Percentiles rank a stretch among this genome's conserved stretches.
These are phyloP conservation scores for Oxyria digyna DNA, from an alignment of 148 eudicot genomes.

Conservation along the genomic window DNA sequence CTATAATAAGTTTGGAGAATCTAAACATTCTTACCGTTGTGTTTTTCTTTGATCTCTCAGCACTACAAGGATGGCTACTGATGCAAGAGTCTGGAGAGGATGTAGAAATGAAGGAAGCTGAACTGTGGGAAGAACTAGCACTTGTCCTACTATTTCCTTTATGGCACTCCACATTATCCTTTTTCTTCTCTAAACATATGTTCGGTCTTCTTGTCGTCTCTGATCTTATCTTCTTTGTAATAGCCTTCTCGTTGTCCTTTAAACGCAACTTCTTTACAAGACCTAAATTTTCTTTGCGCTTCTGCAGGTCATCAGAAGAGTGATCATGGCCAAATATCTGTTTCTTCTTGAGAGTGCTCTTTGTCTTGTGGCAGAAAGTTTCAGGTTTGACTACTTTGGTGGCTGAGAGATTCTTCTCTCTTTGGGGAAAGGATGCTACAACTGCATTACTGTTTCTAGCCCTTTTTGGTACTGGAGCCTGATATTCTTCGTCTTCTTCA, in stretches of 20 bases:
- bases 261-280: background rate
- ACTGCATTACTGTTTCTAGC: background rate
- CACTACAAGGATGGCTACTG: background rate
- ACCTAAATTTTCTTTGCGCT: background rate
- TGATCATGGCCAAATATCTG: background rate
- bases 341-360: background rate
- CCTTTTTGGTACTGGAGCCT: background rate
- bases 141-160: background rate
- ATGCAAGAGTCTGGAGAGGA: conserved; percentile 4
- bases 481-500: background rate
- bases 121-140: conserved; percentile 2
- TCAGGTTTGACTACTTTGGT: background rate
- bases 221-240: conserved; percentile 3
- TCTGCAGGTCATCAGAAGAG: background rate
- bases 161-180: background rate
- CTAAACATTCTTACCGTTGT: background rate
- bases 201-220: background rate
- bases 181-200: background rate
- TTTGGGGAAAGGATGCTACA: background rate
- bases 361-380: conserved; percentile 1
- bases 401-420: background rate
- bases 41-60: background rate
- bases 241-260: background rate
- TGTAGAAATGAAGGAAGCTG: background rate
- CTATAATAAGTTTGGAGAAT: background rate